Evolutionary conservation across 305 asterid genomes (phyloP).

Genomic region (Andrographis paniculata): DNA sequence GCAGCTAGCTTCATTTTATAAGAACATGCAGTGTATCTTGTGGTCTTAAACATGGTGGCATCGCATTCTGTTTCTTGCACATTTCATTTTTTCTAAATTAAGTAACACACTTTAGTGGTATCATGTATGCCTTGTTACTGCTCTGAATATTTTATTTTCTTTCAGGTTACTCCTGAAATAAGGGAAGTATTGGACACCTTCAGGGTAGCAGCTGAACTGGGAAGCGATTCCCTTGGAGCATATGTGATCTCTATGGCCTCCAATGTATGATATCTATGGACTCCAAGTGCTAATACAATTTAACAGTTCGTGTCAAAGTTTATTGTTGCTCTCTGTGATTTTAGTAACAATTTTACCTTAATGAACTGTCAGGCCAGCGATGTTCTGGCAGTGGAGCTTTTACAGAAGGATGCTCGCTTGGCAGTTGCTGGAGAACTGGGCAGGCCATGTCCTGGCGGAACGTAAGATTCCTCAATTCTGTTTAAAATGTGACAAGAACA

Average conservation of each 20-base stretch:
- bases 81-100: conserved; percentile 8
- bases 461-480: conserved; percentile 38
- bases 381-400: conserved; percentile 97
- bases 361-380: conserved; percentile 80
- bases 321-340: too few species aligned
- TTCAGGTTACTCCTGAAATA: conserved; percentile 70
- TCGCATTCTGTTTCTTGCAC: conserved; percentile 1
- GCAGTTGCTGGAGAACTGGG: conserved; percentile 74
- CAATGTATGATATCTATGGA: conserved; percentile 38
- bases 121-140: conserved; percentile 4
- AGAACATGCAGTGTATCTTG: too few species aligned
- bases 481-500: conserved; percentile 5
- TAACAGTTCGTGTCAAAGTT: too few species aligned
- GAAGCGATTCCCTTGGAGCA: conserved; percentile 92
- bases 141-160: conserved; percentile 6
- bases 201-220: conserved; percentile 91
- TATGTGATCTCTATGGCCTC: conserved; percentile 98
- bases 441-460: conserved; percentile 73
- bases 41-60: too few species aligned
- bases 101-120: background rate
- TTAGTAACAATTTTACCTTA: conserved; percentile 18
- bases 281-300: background rate
- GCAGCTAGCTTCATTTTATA: background rate
- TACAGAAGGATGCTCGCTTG: conserved; percentile 91
- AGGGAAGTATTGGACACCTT: conserved; percentile 93